Base-by-base conservation (phyloP, 768 basidiomycete species). In the Suillus bovinus region DNA sequence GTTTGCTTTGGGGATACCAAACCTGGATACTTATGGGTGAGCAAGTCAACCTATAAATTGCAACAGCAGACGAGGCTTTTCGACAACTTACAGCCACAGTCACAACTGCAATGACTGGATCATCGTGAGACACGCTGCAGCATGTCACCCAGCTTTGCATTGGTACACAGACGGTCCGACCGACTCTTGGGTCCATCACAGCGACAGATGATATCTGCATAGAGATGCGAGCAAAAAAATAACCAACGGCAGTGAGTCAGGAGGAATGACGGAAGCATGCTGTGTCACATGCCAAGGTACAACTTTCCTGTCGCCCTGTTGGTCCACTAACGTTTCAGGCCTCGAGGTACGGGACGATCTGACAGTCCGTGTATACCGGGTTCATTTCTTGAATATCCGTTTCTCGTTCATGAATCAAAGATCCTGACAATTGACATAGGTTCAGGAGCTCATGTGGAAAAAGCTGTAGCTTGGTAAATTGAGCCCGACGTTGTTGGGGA, bases 341-440 rank as follows among this genome's bases (percentile, higher is more conserved):
- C 27, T 27, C 16, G 8, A 98, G 78, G 76, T 99, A 95, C 58
- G 91, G 86, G 82, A 98, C 99, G 70, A 99, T 97, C 76, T 97
- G 92, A 86, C 52, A 99, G 77, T 74, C 98, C 96, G 70, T 96
- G 93, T 58, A 99, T 98, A 8, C 96, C 96, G 9, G 86, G 88
- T 76, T 99, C 96, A 59, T 99, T 99, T 98, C 95, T 57, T 91
- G 86, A 60, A 98, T 99, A 70, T 99, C 97, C 0, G 81, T 82
- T 73, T 99, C 96, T 17, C 96, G 89, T 71, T 99, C 97, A 24
- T 60, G 70, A 39, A 74, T 74, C 41, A 99, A 79, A 13, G 24
- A 49, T 24, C 24, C 11, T 46, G 44, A 13, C 5, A 6, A 46
- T 46, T 46, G 14, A 16, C 46, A n/a, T n/a, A 47, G 96, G 72